A percentile compares a stretch with the other conserved stretches of the same genome.
These are phyloP conservation scores for Skeletonema potamos DNA, from an alignment of 108 stramenopile species.

Conservation along the genomic window DNA sequence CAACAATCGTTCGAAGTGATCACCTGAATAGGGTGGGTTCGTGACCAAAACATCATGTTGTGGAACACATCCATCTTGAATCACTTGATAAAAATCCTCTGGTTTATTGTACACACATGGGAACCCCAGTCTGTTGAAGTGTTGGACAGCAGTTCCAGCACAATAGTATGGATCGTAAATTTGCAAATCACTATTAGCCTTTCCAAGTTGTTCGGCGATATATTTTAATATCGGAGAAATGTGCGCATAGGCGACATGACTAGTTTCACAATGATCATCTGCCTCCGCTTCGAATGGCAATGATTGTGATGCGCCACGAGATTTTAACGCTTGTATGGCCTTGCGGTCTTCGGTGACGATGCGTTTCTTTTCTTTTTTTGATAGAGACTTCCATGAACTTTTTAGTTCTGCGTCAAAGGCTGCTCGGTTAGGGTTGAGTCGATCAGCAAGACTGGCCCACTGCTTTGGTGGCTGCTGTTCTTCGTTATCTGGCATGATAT, in stretches of 20 bases:
- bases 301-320: neutral
- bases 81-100: slow-evolving; percentile 52
- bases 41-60: slow-evolving; percentile 78
- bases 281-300: slow-evolving; percentile 32
- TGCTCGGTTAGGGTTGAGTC: slow-evolving; percentile 19
- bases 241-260: slow-evolving; percentile 66
- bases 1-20: slow-evolving; percentile 72
- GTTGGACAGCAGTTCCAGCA: slow-evolving; percentile 57
- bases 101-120: slow-evolving; percentile 44
- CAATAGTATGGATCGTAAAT: slow-evolving; percentile 93
- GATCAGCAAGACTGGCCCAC: slow-evolving; percentile 27
- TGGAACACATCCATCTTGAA: slow-evolving; percentile 40
- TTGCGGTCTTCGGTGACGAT: slow-evolving; percentile 13
- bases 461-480: neutral
- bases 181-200: slow-evolving; percentile 16
- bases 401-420: slow-evolving; percentile 25
- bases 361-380: slow-evolving; percentile 18
- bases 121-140: slow-evolving; percentile 64
- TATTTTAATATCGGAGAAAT: slow-evolving; percentile 50
- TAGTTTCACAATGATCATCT: slow-evolving; percentile 84
- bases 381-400: slow-evolving; percentile 10
- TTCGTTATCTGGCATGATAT: neutral
- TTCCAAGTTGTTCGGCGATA: slow-evolving; percentile 48
- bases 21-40: slow-evolving; percentile 84
- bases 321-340: slow-evolving; percentile 6